Evolutionary conservation across 768 basidiomycete species (phyloP).

Genomic region (Amanita pseudoporphyria): DNA sequence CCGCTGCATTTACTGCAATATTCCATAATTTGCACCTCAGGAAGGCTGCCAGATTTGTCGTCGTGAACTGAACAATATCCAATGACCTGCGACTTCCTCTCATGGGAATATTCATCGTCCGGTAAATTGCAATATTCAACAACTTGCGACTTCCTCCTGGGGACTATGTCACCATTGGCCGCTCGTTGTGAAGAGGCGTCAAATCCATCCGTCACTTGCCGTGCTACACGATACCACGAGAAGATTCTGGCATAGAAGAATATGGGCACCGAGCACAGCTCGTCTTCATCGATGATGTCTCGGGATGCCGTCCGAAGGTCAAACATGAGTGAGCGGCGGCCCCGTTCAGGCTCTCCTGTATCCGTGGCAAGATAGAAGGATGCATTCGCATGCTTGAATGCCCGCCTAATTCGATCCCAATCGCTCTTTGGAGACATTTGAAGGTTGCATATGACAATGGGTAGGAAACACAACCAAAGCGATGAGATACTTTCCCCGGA

Average conservation of each 20-base stretch:
- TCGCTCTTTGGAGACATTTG: conserved; percentile 33
- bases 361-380: conserved; percentile 12
- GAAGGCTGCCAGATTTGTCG: too few relatives aligned
- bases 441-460: conserved; percentile 34
- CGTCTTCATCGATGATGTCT: conserved; percentile 8
- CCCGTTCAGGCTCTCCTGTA: not conserved
- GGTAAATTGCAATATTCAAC: not conserved
- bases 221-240: conserved; percentile 11
- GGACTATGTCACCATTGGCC: not conserved
- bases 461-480: conserved; percentile 36
- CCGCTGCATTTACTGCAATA: too few relatives aligned
- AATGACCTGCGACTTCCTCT: too few relatives aligned
- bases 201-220: conserved; percentile 10
- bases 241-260: conserved; percentile 17
- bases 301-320: not conserved
- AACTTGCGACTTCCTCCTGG: not conserved
- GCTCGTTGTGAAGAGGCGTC: conserved; percentile 4
- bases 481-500: conserved; percentile 30
- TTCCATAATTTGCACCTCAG: too few relatives aligned
- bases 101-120: too few relatives aligned
- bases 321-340: conserved; percentile 26
- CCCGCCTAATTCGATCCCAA: conserved; percentile 18
- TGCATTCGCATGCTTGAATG: conserved; percentile 21
- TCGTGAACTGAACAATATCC: too few relatives aligned
- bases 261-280: conserved; percentile 13